Evolutionary conservation across 352 stramenopile species (phyloP), one percentile per base, ranked within the genome.

Genomic region (Phytophthora lateralis): DNA sequence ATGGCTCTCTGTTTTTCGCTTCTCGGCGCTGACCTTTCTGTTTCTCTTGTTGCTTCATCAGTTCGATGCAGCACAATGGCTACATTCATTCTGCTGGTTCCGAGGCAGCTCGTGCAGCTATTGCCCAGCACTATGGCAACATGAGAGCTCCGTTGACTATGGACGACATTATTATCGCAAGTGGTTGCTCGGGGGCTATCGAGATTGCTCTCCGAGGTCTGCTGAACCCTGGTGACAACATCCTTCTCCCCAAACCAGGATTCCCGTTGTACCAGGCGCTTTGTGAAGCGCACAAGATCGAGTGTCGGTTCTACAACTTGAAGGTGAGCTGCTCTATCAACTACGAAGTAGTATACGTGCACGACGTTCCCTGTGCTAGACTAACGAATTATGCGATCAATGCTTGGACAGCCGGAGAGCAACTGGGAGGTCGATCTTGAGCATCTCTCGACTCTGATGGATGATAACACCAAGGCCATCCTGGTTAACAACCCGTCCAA

Each of bases 251-350:
- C 0, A 85, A 92, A 55, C 97, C 97, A 6, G 93, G 90, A 7
- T 99, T 99, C 78, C 89, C 95, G 29, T 60, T 99, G 4, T 99
- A 99, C 72, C 83, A 98, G 73, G 93, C 98, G 11, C 95, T 99
- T 56, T 95, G 90, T 9, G 83, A 96, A 59, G 93, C 89, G 30
- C 82, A 98, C 58, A 93, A 97, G 60, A 95, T 97, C 49, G 71
- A 92, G 38, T 95, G 93, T 35, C 78, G 88, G 37, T 95, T 97
- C 56, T 99, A 99, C 78, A 80, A 95, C 60, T 63, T 94, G 11
- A 69, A 85, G 45, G 78, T 85, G 37, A 27, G 60, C 24, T 42
- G 15, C 11, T 45, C 39, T 9, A n/a, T 6, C 6, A 14, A 21
- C 27, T 6, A 45, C n/a, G n/a, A n/a, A n/a, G n/a, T n/a, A n/a